A percentile compares a stretch with the other conserved stretches of the same genome.
Conservation (phyloP, 805 yeast genomes). For the Blastobotrys robertii region DNA sequence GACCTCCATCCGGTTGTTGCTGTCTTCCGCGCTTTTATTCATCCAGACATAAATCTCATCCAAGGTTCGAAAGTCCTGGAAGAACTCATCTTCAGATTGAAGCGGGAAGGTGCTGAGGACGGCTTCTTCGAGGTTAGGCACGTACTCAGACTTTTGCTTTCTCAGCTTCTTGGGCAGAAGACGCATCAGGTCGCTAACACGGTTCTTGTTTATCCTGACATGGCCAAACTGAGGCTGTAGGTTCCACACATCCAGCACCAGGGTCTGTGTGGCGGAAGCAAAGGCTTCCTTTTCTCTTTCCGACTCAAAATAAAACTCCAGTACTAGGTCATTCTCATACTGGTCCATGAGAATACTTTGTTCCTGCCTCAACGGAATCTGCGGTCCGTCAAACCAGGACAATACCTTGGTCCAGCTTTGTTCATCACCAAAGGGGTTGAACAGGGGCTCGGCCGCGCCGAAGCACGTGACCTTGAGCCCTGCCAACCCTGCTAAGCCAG, state of each 20-base stretch:
- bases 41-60: conserved; percentile 66
- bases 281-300: conserved; percentile 15
- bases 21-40: conserved; percentile 48
- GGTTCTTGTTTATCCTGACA: conserved; percentile 14
- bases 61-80: conserved; percentile 58
- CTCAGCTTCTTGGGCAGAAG: conserved; percentile 18
- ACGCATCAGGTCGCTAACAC: conserved; percentile 15
- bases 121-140: conserved; percentile 22
- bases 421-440: too few species aligned
- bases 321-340: conserved; percentile 36
- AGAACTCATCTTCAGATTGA: conserved; percentile 37
- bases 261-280: conserved; percentile 15
- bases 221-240: conserved; percentile 3
- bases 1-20: conserved; percentile 45
- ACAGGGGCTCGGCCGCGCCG: too few species aligned
- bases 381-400: conserved; percentile 7
- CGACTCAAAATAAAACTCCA: conserved; percentile 30
- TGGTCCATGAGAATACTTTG: conserved; percentile 21
- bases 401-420: too few species aligned
- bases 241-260: conserved; percentile 21
- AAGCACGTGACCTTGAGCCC: too few species aligned
- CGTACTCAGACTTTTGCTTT: conserved; percentile 11
- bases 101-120: conserved; percentile 20
- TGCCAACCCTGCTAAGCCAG: too few species aligned
- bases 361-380: conserved; percentile 6